Percentiles rank a stretch among this genome's conserved stretches.
Evolutionary conservation across 257 asterid species (phyloP).

Genomic region (Gynochthodes officinalis): DNA sequence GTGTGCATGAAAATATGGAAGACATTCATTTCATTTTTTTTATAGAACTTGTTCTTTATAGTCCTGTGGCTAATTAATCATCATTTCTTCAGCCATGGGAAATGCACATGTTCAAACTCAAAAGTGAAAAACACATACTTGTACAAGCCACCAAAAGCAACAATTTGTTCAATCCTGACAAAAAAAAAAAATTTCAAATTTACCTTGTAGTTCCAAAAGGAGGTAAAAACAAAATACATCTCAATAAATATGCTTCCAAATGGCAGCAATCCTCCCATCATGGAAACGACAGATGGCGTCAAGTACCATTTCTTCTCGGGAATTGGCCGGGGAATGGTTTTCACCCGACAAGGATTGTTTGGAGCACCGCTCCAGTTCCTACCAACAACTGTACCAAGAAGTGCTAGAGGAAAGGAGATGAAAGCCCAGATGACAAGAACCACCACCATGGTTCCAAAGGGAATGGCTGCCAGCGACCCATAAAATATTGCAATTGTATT

Average conservation of each 20-base stretch:
- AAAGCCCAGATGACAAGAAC: conserved; percentile 63
- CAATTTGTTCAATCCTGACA: background rate
- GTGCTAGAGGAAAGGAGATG: conserved; percentile 59
- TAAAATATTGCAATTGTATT: conserved; percentile 64
- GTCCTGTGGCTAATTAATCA: background rate
- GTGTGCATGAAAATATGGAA: background rate
- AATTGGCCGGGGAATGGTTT: conserved; percentile 76
- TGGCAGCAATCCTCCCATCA: conserved; percentile 73
- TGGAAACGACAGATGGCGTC: conserved; percentile 53
- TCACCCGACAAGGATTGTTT: conserved; percentile 64
- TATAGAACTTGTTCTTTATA: too few relatives aligned
- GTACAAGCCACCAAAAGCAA: too few relatives aligned
- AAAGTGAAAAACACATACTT: background rate
- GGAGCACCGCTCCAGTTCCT: conserved; percentile 73
- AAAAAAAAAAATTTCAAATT: background rate
- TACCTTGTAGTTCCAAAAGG: conserved; percentile 80
- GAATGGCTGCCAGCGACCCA: conserved; percentile 69
- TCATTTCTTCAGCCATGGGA: background rate
- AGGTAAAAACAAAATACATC: conserved; percentile 70
- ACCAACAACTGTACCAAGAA: conserved; percentile 64
- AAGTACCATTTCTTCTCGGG: conserved; percentile 85
- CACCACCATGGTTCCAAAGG: conserved; percentile 63
- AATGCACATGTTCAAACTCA: background rate
- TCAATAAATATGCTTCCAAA: conserved; percentile 69
- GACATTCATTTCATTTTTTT: background rate